phyloP scores from a whole-genome alignment of 805 yeast genomes.

The Blastobotrys peoriensis region DNA sequence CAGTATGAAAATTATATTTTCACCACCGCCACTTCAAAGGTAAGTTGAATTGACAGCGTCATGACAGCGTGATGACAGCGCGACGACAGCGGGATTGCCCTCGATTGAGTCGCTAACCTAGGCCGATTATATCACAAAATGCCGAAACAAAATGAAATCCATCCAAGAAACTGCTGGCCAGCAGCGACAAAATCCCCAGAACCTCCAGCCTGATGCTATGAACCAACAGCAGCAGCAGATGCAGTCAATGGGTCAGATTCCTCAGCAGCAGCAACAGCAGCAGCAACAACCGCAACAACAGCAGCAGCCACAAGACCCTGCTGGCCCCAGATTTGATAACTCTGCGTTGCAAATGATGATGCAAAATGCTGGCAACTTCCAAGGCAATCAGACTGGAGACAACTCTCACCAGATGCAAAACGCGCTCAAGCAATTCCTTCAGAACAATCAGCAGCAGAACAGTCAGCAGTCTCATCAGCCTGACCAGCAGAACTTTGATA shows the following conservation, averaged over 20 bases:
- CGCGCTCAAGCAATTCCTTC: not conserved
- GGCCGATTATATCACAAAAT: conserved; percentile 22
- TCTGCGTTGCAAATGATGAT: not conserved
- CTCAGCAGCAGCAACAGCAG: conserved; percentile 13
- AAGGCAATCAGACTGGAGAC: not conserved
- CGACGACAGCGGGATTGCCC: too few relatives aligned
- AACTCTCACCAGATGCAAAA: not conserved
- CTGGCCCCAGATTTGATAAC: conserved; percentile 4
- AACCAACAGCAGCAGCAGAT: conserved; percentile 17
- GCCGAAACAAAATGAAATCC: conserved; percentile 18
- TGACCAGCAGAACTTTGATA: not conserved
- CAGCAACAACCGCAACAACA: conserved; percentile 22
- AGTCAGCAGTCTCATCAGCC: not conserved
- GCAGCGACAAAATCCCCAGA: conserved; percentile 18
- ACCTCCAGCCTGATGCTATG: conserved; percentile 6
- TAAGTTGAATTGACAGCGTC: conserved; percentile 17
- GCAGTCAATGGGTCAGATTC: conserved; percentile 23
- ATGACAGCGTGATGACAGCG: too few relatives aligned
- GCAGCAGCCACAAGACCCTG: conserved; percentile 18
- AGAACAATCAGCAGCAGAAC: conserved; percentile 4
- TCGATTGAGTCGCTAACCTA: too few relatives aligned
- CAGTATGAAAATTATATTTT: conserved; percentile 28
- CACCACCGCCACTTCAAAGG: conserved; percentile 25
- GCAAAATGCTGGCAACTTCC: not conserved
- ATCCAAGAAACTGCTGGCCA: conserved; percentile 10